Evolutionary conservation across 208 protist genomes (phyloP), one percentile per base, ranked within the genome.

Genomic region (Herpetomonas samuelpessoai): DNA sequence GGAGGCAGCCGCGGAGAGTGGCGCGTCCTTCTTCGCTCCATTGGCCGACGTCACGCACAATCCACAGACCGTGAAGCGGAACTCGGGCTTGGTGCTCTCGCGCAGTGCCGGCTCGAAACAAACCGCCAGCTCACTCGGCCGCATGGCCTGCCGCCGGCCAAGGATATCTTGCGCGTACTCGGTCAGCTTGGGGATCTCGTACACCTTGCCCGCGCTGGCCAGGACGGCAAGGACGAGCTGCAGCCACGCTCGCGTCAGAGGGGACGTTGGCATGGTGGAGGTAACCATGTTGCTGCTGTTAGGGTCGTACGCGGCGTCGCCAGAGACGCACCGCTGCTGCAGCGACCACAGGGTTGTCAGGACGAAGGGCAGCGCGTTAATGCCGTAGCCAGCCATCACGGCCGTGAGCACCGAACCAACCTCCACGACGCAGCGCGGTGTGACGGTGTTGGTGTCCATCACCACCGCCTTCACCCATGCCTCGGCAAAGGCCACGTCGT

Each of bases 171-270:
- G 19, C 10, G 57, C 85, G 69, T 92, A 88, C n/a, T 58, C 60
- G 12, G 53, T 52, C 19, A 92, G 57, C 30, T 78, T 76, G 0
- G 78, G 74, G 12, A 84, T 45, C 6, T 51, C 56, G 53, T 76
- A 77, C 7, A 82, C 44, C 54, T 61, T 57, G 14, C 81, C 81
- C 24, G 55, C 73, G 62, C 72, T 75, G 12, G 73, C 67, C 26
- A 92, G 68, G 10, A 76, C 55, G 12, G 64, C 76, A 2, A 76
- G 54, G 35, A 83, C 66, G 57, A 86, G 70, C 57, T 92, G 85
- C 52, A 87, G 70, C 85, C 81, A 92, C 38, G 85, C 85, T 9
- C 71, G 66, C n/a, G 71, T 74, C 22, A 79, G 75, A 16, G 62
- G 61, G 0, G 71, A 79, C 16, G 68, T 71, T 2, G 62, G 24